Conservation (phyloP, 106 monocot species). For the Phalaenopsis aphrodite region DNA sequence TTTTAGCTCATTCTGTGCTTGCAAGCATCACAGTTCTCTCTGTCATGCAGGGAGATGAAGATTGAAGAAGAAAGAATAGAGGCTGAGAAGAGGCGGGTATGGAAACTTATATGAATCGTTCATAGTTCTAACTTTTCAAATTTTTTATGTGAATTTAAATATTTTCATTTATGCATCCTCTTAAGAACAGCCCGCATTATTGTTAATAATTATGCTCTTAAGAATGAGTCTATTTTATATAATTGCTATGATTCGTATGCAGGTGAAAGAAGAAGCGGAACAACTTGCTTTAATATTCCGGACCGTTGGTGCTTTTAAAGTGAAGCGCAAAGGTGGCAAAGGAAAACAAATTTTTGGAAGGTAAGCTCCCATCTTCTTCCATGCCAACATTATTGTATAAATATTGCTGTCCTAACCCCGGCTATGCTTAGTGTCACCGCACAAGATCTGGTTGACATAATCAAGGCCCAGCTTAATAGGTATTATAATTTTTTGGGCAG, state of each 20-base stretch:
- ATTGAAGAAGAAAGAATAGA: conserved; percentile 88
- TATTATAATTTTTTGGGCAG: conserved; percentile 8
- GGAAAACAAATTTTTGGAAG: conserved; percentile 90
- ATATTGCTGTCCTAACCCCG: neutral
- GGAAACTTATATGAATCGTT: conserved; percentile 5
- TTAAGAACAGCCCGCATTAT: too few species aligned
- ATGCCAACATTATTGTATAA: neutral
- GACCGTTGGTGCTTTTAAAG: conserved; percentile 84
- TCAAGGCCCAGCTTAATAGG: conserved; percentile 90
- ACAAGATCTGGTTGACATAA: conserved; percentile 90
- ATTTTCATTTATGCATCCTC: too few species aligned
- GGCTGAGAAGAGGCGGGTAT: conserved; percentile 85
- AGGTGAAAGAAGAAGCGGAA: conserved; percentile 97
- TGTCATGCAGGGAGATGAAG: conserved; percentile 65
- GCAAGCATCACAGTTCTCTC: neutral
- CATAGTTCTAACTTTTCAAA: neutral
- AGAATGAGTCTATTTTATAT: neutral
- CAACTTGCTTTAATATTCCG: conserved; percentile 77
- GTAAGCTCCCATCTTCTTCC: conserved; percentile 24
- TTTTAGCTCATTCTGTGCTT: neutral
- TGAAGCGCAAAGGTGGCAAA: conserved; percentile 81
- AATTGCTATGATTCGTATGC: neutral
- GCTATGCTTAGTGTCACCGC: conserved; percentile 62
- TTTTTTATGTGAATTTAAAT: too few species aligned
- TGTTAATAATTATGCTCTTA: too few species aligned